A percentile compares a stretch with the other conserved stretches of the same genome.
Conservation (phyloP, 2,329 filamentous ascomycete species). For the Neonectria punicea region DNA sequence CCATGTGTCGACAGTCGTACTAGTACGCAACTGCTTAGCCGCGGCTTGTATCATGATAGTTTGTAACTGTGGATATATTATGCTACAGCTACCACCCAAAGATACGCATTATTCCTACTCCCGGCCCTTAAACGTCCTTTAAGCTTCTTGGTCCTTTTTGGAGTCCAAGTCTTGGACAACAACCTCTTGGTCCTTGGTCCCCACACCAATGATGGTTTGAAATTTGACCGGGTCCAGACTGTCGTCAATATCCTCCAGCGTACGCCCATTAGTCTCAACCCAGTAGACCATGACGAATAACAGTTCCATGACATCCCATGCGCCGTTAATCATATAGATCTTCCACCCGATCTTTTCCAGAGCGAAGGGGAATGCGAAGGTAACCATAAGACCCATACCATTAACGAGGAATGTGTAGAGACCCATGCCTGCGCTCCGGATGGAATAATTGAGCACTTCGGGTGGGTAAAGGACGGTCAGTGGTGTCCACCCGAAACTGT, state of each 20-base stretch:
- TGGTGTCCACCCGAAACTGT: slow-evolving; percentile 44
- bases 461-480: slow-evolving; percentile 41
- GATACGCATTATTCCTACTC: too few relatives aligned
- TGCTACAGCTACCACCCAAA: too few relatives aligned
- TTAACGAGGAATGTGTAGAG: slow-evolving; percentile 28
- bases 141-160: too few relatives aligned
- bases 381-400: slow-evolving; percentile 14
- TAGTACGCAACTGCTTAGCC: too few relatives aligned
- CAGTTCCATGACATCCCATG: slow-evolving; percentile 40
- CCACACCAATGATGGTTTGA: too few relatives aligned
- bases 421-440: slow-evolving; percentile 50
- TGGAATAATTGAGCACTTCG: slow-evolving; percentile 44
- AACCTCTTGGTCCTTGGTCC: too few relatives aligned
- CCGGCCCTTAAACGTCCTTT: too few relatives aligned
- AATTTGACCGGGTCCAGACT: too few relatives aligned
- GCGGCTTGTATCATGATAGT: too few relatives aligned
- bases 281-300: slow-evolving; percentile 17
- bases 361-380: slow-evolving; percentile 37
- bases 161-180: too few relatives aligned
- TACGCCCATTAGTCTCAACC: slow-evolving; percentile 23
- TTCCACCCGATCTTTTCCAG: slow-evolving; percentile 41
- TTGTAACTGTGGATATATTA: too few relatives aligned
- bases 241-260: slow-evolving; percentile 24
- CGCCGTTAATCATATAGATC: slow-evolving; percentile 39
- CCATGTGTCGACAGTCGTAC: too few relatives aligned